Conservation (phyloP, 192 early-diverging fungal genomes). For the Gryganskiella cystojenkinii region DNA sequence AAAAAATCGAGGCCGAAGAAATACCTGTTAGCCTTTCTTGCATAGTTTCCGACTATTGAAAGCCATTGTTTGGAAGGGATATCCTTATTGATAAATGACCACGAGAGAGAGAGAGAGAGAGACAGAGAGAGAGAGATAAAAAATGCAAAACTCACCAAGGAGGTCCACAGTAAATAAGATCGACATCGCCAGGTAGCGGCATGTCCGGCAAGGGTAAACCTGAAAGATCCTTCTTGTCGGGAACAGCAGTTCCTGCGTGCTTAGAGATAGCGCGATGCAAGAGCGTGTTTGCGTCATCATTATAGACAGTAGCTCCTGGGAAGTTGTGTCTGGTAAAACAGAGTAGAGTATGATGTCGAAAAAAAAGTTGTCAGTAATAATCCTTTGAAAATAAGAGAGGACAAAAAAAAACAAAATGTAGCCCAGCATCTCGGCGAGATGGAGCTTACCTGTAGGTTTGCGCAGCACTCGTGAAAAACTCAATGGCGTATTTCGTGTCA, state of each 20-base stretch:
- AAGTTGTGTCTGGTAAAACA: conserved; percentile 62
- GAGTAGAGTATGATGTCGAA: too few species aligned
- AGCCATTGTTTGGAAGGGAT: too few species aligned
- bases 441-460: conserved; percentile 69
- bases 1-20: too few species aligned
- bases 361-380: background rate
- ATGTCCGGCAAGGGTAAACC: conserved; percentile 57
- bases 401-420: too few species aligned
- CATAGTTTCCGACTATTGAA: too few species aligned
- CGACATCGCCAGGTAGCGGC: conserved; percentile 70
- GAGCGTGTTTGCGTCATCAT: conserved; percentile 70
- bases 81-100: too few species aligned
- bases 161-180: conserved; percentile 81
- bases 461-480: conserved; percentile 68
- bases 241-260: conserved; percentile 45
- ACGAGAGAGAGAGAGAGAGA: too few species aligned
- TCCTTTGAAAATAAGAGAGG: background rate
- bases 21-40: too few species aligned
- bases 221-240: conserved; percentile 50
- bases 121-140: too few species aligned
- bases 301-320: conserved; percentile 66
- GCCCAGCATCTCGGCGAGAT: too few species aligned
- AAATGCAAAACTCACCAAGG: conserved; percentile 69
- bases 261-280: conserved; percentile 70
- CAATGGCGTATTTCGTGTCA: conserved; percentile 72